These are phyloP conservation scores for Penicillium verhagenii DNA, from an alignment of 495 filamentous ascomycete genomes.

Conservation along the genomic window DNA sequence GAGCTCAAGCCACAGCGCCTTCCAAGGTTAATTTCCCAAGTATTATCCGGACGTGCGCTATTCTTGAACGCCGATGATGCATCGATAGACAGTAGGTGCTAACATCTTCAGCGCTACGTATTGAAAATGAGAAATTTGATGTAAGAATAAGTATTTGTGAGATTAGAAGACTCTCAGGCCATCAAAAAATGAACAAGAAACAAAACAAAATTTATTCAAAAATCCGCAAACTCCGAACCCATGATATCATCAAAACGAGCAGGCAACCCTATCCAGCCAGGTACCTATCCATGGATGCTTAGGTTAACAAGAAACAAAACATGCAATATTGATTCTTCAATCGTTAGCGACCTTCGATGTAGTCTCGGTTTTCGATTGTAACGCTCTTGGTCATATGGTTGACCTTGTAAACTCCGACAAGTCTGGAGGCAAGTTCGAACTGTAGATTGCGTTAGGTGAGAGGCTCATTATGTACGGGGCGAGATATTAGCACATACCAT, in stretches of 20 bases:
- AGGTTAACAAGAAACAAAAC: constrained; percentile 12
- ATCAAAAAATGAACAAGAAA: background rate
- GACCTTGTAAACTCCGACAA: constrained; percentile 98
- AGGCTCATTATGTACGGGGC: no score
- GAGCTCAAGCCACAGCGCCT: no score
- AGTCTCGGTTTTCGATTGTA: constrained; percentile 90
- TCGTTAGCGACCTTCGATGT: constrained; percentile 55
- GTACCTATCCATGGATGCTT: constrained; percentile 22
- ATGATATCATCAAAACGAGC: constrained; percentile 32
- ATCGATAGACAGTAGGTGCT: no score
- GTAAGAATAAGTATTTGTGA: background rate
- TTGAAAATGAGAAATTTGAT: no score
- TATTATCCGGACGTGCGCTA: no score
- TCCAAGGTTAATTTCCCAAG: no score
- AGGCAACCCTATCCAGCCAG: constrained; percentile 22
- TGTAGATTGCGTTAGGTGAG: constrained; percentile 20
- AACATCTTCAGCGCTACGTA: no score
- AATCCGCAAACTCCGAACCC: constrained; percentile 23
- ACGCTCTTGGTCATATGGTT: constrained; percentile 99
- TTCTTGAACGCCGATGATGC: no score
- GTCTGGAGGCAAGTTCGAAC: constrained; percentile 90
- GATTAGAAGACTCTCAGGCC: no score
- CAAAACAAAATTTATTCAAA: constrained; percentile 18
- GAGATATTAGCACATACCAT: constrained; percentile 74
- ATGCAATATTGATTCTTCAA: constrained; percentile 9